Evolutionary conservation across 1,139 yeast genomes (phyloP).

Genomic region (Komagataea norvegica): DNA sequence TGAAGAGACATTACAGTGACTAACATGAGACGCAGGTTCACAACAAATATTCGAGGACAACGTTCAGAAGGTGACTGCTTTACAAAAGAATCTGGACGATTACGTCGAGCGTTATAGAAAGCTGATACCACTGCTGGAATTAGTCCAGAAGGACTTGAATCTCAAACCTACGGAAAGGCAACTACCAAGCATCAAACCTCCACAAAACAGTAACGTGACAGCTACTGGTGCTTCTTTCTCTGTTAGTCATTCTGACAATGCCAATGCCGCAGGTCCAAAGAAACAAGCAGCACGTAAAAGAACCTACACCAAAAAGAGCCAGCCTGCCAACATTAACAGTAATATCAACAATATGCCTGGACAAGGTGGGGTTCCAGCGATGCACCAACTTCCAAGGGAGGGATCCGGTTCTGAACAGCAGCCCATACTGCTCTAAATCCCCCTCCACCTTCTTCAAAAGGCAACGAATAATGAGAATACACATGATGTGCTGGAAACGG

Average conservation of each 20-base stretch:
- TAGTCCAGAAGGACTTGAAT: constrained; percentile 20
- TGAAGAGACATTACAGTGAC: neutral
- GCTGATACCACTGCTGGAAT: constrained; percentile 21
- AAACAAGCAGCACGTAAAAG: constrained; percentile 14
- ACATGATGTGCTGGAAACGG: no score
- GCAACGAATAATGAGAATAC: no score
- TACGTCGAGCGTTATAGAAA: constrained; percentile 26
- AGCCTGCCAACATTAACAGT: no score
- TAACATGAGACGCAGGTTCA: constrained; percentile 11
- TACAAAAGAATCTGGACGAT: constrained; percentile 24
- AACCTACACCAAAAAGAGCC: constrained; percentile 20
- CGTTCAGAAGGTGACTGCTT: constrained; percentile 13
- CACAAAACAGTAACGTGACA: constrained; percentile 4
- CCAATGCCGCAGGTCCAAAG: neutral
- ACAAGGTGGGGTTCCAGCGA: constrained; percentile 4
- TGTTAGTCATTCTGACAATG: no score
- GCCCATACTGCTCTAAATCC: constrained; percentile 23
- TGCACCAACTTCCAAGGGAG: constrained; percentile 2
- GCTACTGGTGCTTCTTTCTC: no score
- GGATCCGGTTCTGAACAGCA: constrained; percentile 18
- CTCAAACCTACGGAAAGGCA: constrained; percentile 19
- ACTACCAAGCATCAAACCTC: constrained; percentile 19
- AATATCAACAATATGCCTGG: constrained; percentile 16
- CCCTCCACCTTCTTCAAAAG: no score
- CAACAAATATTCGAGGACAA: constrained; percentile 24